Evolutionary conservation across 2,329 filamentous ascomycete genomes (phyloP).

Genomic region (Cladophialophora chaetospira): DNA sequence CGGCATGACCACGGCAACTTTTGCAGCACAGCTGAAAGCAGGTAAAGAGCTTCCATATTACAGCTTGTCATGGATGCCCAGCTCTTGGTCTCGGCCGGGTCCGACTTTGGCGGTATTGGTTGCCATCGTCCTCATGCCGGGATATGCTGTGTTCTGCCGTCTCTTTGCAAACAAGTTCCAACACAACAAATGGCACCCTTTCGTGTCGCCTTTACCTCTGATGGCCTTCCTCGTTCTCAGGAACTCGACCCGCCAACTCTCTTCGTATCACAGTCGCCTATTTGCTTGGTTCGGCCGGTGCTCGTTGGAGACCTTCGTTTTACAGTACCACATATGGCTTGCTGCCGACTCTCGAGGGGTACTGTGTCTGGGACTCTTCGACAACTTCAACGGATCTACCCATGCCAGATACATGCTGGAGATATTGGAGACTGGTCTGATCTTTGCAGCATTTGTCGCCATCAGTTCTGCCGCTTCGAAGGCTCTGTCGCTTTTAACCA

Average conservation of each 20-base stretch:
- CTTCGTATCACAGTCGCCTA: slow-evolving; percentile 47
- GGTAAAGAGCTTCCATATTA: background rate
- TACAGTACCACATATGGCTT: slow-evolving; percentile 65
- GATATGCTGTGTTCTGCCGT: slow-evolving; percentile 31
- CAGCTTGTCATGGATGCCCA: background rate
- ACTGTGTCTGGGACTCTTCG: slow-evolving; percentile 42
- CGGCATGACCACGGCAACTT: slow-evolving; percentile 55
- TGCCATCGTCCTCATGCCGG: slow-evolving; percentile 30
- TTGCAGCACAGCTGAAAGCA: slow-evolving; percentile 40
- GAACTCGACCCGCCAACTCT: slow-evolving; percentile 48
- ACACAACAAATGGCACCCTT: slow-evolving; percentile 57
- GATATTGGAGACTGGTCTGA: slow-evolving; percentile 35
- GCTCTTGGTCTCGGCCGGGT: background rate
- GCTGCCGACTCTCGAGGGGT: slow-evolving; percentile 59
- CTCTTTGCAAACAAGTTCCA: slow-evolving; percentile 40
- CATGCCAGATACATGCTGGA: slow-evolving; percentile 30
- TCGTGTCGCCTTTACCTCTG: slow-evolving; percentile 57
- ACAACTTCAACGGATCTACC: background rate
- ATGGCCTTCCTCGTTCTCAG: slow-evolving; percentile 56
- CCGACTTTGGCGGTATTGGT: slow-evolving; percentile 21
- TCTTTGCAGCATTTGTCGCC: slow-evolving; percentile 49
- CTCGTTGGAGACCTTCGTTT: slow-evolving; percentile 61
- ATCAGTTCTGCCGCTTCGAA: slow-evolving; percentile 42
- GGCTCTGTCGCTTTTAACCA: slow-evolving; percentile 43
- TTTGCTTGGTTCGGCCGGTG: slow-evolving; percentile 60